Evolutionary conservation across 768 basidiomycete genomes (phyloP), one percentile per base, ranked within the genome.

Genomic region (Phanerodontia chrysosporium): DNA sequence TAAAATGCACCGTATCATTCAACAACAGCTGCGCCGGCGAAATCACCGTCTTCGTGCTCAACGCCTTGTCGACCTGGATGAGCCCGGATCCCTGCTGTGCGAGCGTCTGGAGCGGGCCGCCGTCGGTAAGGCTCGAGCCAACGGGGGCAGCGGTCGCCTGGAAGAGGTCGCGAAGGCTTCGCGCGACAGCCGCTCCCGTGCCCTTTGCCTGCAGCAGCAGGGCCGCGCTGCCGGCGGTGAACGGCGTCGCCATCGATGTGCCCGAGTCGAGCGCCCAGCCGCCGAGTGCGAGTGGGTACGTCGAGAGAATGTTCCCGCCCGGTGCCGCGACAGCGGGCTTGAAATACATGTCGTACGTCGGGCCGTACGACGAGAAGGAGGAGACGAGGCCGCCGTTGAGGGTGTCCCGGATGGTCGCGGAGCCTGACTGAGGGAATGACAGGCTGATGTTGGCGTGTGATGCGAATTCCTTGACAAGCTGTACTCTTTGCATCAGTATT

Each of bases 1-100:
- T 69, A 65, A 81, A 79, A 64, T 83, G 73, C 14, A 78, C 74
- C 1, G 84, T 86, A 67, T 86, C 85, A 61, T 87, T 87, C 46
- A 87, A 69, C 32, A 80, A 60, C 22, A 86, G 71, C 63, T 84
- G 77, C 13, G 76, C 75, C 5, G 82, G 83, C 2, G 78, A 75
- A 24, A 86, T 69, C 30, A 79, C 64, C 5, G 82, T 79, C 1
- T 72, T 77, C 13, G 77, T 69, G 57, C 78, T 74, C 45, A 86
- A 72, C 0, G 85, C 83, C 53, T 79, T 73, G 64, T 75, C 80
- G 13, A 81, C 79, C 58, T 86, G 74, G 58, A 85, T 70, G 53
- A 83, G 64, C 14, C 82, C 82, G 16, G 80, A 76, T 42, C 82
- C 82, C 63, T 80, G 79, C 56, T 79, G 78, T 0, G 78, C 74